Evolutionary conservation across 768 basidiomycete genomes (phyloP).

Genomic region (Pleurotus eryngii): DNA sequence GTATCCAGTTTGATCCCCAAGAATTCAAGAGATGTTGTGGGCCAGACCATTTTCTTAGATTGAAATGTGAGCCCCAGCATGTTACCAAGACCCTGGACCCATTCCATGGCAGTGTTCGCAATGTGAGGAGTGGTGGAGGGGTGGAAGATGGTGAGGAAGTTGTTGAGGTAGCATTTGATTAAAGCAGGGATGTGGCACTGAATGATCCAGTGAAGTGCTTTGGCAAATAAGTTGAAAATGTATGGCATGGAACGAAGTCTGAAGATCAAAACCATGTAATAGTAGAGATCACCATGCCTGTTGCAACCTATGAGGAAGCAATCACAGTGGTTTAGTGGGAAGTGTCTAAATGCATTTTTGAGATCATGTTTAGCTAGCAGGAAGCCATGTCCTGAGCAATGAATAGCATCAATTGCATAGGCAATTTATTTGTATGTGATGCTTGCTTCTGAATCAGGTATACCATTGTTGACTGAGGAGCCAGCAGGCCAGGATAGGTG

Average conservation of each 20-base stretch:
- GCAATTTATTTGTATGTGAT: too few relatives aligned
- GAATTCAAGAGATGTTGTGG: not conserved
- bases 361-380: too few relatives aligned
- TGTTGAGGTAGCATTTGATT: conserved; percentile 32
- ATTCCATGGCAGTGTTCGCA: conserved; percentile 19
- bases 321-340: too few relatives aligned
- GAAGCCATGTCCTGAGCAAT: too few relatives aligned
- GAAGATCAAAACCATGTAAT: conserved; percentile 11
- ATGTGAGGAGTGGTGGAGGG: not conserved
- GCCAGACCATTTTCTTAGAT: conserved; percentile 23
- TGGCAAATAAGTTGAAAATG: conserved; percentile 37
- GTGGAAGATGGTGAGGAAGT: conserved; percentile 28
- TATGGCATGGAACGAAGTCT: conserved; percentile 16
- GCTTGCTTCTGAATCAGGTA: too few relatives aligned
- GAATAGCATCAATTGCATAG: too few relatives aligned
- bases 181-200: conserved; percentile 26
- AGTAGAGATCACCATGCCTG: conserved; percentile 6
- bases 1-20: too few relatives aligned
- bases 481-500: too few relatives aligned
- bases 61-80: conserved; percentile 29
- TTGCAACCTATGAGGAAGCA: too few relatives aligned
- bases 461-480: too few relatives aligned
- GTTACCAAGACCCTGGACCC: conserved; percentile 23
- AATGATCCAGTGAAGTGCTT: conserved; percentile 39
- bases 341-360: too few relatives aligned